phyloP scores from a whole-genome alignment of 768 basidiomycete genomes.

The Leccinum imitatum region DNA sequence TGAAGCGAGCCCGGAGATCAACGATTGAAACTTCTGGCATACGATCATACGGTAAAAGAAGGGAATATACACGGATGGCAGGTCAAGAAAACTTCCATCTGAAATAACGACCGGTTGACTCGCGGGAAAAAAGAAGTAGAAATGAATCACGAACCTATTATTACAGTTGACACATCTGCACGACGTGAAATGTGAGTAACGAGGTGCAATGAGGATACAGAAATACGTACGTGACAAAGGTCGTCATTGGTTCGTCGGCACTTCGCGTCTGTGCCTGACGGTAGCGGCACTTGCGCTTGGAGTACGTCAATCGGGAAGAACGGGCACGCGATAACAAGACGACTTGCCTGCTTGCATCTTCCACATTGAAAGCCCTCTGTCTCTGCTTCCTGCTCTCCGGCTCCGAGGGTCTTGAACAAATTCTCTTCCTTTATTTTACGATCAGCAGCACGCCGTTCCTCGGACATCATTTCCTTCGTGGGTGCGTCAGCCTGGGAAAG shows the following conservation, averaged over 20 bases:
- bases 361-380: slow-evolving; percentile 98
- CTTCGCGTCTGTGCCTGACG: slow-evolving; percentile 96
- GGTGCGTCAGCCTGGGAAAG: neutral
- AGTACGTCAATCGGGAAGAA: slow-evolving; percentile 1
- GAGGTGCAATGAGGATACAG: neutral
- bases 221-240: slow-evolving; percentile 77
- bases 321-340: neutral
- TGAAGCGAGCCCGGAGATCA: neutral
- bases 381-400: slow-evolving; percentile 87
- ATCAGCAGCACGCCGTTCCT: slow-evolving; percentile 84
- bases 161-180: slow-evolving; percentile 66
- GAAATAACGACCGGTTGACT: neutral
- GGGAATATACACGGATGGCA: neutral
- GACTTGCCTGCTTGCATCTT: slow-evolving; percentile 81
- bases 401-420: slow-evolving; percentile 87
- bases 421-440: slow-evolving; percentile 82
- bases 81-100: slow-evolving; percentile 67
- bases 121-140: neutral
- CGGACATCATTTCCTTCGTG: slow-evolving; percentile 93
- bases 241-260: slow-evolving; percentile 99
- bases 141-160: slow-evolving; percentile 43
- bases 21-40: slow-evolving; percentile 2
- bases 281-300: slow-evolving; percentile 81
- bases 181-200: neutral
- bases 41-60: neutral